Evolutionary conservation across 768 basidiomycete species (phyloP), one percentile per base, ranked within the genome.

Genomic region (Peribolospora baueri): DNA sequence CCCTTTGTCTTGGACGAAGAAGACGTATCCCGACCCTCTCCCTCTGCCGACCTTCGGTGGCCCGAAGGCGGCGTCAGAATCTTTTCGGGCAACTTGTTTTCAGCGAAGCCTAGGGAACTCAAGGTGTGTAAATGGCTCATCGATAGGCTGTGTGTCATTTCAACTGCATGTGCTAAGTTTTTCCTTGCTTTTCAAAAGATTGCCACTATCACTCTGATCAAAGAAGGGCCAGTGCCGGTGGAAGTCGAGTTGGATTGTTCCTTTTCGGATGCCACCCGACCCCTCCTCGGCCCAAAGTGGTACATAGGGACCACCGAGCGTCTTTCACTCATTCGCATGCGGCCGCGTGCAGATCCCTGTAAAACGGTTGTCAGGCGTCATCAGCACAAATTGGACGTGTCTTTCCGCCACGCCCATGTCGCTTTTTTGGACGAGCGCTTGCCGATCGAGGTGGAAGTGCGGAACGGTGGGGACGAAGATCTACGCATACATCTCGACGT

Each of bases 351-450:
- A 25, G 25, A 25, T 25, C 25, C 25, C 25, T 25, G 25, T 25
- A 25, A 25, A 25, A 25, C 25, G 25, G 25, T 25, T 25, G 63
- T 71, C 45, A 54, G 56, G 5, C 73, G 79, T 58, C 75, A 75
- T 25, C 73, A 78, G 0, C 83, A 84, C 58, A 65, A 67, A 0
- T 61, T 91, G 3, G 61, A 67, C 4, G 68, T 84, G 14, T 68
- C 70, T 0, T 64, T 88, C 48, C 65, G 70, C 1, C 80, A 86
- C 56, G 68, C 74, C 0, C 65, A 73, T 2, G 81, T 82, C 0
- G 85, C 84, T 1, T 83, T 80, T 65, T 66, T 91, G 42, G 79
- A 82, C 58, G 90, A 93, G 65, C 73, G 75, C 48, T 84, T 82
- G 62, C 79, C 82, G 0, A 79, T 95, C 60, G 64, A 65, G 8